Evolutionary conservation across 1,139 yeast species (phyloP).

Genomic region (Blastobotrys apis): DNA sequence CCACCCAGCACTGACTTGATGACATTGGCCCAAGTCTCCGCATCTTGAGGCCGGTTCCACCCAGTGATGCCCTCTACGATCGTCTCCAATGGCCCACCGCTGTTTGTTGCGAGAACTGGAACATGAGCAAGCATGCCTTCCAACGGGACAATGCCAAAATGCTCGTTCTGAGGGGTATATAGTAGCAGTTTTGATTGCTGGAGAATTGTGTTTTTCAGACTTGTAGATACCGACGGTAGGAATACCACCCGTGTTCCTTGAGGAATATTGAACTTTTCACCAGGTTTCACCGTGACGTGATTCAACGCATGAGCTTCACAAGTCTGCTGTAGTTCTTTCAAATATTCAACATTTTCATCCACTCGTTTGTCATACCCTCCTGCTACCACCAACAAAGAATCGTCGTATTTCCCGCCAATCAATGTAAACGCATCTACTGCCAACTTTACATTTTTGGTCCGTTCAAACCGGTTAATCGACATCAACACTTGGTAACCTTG

Average conservation of each 20-base stretch:
- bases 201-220: constrained; percentile 61
- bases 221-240: constrained; percentile 70
- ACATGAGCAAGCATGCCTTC: constrained; percentile 86
- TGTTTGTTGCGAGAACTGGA: constrained; percentile 80
- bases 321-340: constrained; percentile 53
- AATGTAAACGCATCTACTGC: constrained; percentile 45
- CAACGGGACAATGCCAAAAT: constrained; percentile 95
- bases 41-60: constrained; percentile 57
- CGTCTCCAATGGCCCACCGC: constrained; percentile 93
- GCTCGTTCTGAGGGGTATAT: constrained; percentile 90
- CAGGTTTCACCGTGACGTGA: constrained; percentile 15
- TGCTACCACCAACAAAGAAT: constrained; percentile 56
- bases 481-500: constrained; percentile 45
- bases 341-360: constrained; percentile 68
- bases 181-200: constrained; percentile 55
- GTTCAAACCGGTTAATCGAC: constrained; percentile 84
- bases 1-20: constrained; percentile 43
- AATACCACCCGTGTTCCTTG: constrained; percentile 52
- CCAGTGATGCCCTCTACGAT: constrained; percentile 68
- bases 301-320: constrained; percentile 35
- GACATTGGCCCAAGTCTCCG: constrained; percentile 59
- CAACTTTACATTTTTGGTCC: constrained; percentile 73
- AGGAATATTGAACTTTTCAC: constrained; percentile 9
- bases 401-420: constrained; percentile 13
- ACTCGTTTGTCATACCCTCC: constrained; percentile 92